Base-by-base conservation (phyloP, 2,329 filamentous ascomycete species). In the Pestalotiopsis sp. region DNA sequence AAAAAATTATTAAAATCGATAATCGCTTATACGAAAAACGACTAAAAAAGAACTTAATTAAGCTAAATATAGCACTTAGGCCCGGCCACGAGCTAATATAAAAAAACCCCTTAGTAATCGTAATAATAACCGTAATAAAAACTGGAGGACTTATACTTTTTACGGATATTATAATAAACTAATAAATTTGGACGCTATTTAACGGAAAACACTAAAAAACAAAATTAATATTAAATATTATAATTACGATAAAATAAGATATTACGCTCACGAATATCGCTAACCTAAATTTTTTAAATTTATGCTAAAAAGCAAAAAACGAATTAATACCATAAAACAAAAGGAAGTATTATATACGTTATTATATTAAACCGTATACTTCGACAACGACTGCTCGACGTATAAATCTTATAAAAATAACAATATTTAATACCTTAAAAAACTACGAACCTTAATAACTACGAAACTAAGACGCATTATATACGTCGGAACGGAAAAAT, bases 1-100 rank as follows among this genome's bases (percentile, higher is more conserved):
- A 64, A 25, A 49, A 14, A 6, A 17, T 64, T 36, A 36, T 64
- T 45, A 41, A 52, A 52, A 64, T 64, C n/a, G n/a, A 64, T 52
- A 64, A 64, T 20, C 39, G 39, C 4, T 64, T 64, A 52, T 64
- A 64, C n/a, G n/a, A n/a, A n/a, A n/a, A n/a, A n/a, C n/a, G n/a
- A n/a, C n/a, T n/a, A n/a, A n/a, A n/a, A n/a, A n/a, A n/a, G n/a
- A n/a, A n/a, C n/a, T n/a, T n/a, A n/a, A n/a, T n/a, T n/a, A n/a
- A n/a, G n/a, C n/a, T n/a, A n/a, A n/a, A n/a, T n/a, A n/a, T n/a
- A n/a, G n/a, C n/a, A n/a, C n/a, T n/a, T n/a, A n/a, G n/a, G n/a
- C n/a, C n/a, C n/a, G n/a, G n/a, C n/a, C n/a, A n/a, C n/a, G n/a
- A n/a, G n/a, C n/a, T n/a, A n/a, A n/a, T n/a, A n/a, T n/a, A n/a